Evolutionary conservation across 2,329 filamentous ascomycete genomes (phyloP), one percentile per base, ranked within the genome.

Genomic region (Ceratocystis huliohia): DNA sequence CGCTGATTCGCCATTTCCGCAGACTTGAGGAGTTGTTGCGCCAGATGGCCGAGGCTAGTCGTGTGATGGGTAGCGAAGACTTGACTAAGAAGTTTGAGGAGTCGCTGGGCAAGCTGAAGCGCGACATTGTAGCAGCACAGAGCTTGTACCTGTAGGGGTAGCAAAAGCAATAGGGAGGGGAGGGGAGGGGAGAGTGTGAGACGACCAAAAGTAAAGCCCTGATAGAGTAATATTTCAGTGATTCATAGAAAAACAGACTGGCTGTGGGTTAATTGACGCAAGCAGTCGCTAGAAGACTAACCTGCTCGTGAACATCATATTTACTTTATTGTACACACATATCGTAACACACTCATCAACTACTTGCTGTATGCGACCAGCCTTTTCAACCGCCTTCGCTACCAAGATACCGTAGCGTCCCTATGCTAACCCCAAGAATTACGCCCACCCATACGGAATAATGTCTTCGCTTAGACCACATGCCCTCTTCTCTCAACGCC

Each of bases 31-130:
- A 99, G 77, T 81, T 96, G 67, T 80, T 99, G 45, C 85, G 94
- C 70, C 94, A 99, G 76, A 96, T 97, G 83, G 93, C 88, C 17
- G 89, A 97, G 77, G 94, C 93, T 28, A 85, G 89, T 70, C 97
- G 96, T 78, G 93, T 96, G 69, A 99, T 99, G 94, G 94, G 94
- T 72, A 96, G 89, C 74, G 91, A 96, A 68, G 94, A 97, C 72
- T 80, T 99, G 66, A 88, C 92, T 73, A 83, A 87, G 74, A 96
- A 96, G 78, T 99, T 99, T 74, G 92, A 96, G 73, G 83, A 86
- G 71, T 88, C 90, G 69, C 78, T 99, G 71, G 81, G 82, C 67
- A 94, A 95, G 82, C 88, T 97, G 65, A 84, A 90, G 75, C 84
- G 94, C 73, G 94, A 97, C 75, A 92, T 99, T 74, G 93, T 99